Percentiles rank a stretch among this genome's conserved stretches.
phyloP scores from a whole-genome alignment of 2,329 filamentous ascomycete species.

The Cordyceps tenuipes region DNA sequence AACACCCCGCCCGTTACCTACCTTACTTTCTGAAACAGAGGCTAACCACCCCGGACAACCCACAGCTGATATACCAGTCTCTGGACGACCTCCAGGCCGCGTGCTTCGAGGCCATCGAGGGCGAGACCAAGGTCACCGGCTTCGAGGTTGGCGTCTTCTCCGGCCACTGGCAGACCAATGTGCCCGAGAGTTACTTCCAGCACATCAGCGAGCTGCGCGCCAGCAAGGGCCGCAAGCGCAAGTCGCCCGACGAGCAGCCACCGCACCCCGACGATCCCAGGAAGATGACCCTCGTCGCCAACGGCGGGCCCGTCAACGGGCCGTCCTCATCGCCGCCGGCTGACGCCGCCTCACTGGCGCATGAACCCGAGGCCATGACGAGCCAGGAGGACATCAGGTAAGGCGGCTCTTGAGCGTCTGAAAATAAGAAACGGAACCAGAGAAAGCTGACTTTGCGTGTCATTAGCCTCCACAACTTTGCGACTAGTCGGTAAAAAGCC shows the following conservation, averaged over 20 bases:
- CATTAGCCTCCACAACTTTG: constrained; percentile 1
- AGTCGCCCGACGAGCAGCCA: constrained; percentile 3
- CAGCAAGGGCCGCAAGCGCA: constrained; percentile 41
- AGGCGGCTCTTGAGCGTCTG: background rate
- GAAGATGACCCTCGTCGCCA: constrained; percentile 16
- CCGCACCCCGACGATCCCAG: background rate
- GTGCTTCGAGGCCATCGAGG: constrained; percentile 62
- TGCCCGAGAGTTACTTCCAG: constrained; percentile 73
- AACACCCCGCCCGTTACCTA: no score
- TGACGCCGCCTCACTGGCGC: background rate
- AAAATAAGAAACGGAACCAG: constrained; percentile 17
- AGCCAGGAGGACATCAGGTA: constrained; percentile 27
- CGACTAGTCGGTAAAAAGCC: background rate
- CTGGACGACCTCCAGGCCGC: constrained; percentile 73
- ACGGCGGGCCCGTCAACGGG: constrained; percentile 48
- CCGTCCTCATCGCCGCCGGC: background rate
- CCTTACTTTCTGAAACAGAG: background rate
- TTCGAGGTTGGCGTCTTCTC: constrained; percentile 93
- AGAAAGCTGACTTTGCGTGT: background rate
- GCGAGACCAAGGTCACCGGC: constrained; percentile 43
- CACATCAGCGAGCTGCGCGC: constrained; percentile 63
- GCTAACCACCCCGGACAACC: background rate
- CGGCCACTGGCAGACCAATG: constrained; percentile 75
- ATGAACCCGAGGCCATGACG: constrained; percentile 9
- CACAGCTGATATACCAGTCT: constrained; percentile 45